These are phyloP conservation scores for Durio zibethinus DNA, from an alignment of 345 rosid species.

Conservation along the genomic window DNA sequence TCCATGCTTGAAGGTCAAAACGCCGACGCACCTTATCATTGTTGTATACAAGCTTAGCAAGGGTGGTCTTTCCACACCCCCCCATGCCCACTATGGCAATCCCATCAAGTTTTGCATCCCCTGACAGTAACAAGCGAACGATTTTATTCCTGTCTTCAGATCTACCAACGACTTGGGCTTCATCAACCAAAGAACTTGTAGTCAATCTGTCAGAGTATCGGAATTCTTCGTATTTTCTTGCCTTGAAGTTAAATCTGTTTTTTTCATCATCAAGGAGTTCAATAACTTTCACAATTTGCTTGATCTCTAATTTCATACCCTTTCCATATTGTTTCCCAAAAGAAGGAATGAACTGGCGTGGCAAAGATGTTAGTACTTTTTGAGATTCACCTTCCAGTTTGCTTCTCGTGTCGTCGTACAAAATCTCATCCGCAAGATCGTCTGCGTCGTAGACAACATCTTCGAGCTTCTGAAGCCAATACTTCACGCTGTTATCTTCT, in stretches of 20 bases:
- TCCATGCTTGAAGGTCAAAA: neutral
- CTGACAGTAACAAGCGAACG: neutral
- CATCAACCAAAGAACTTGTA: neutral
- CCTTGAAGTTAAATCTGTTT: neutral
- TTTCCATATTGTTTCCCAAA: neutral
- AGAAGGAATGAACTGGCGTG: neutral
- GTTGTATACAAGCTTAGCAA: constrained; percentile 11
- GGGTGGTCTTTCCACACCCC: constrained; percentile 30
- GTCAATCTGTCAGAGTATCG: neutral
- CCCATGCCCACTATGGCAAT: constrained; percentile 24
- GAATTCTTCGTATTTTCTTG: too few relatives aligned
- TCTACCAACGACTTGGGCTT: constrained; percentile 18
- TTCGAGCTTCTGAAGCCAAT: constrained; percentile 8
- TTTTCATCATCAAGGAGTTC: neutral
- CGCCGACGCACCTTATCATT: neutral
- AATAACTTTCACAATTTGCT: neutral
- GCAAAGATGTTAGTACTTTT: neutral
- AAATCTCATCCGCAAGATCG: constrained; percentile 27
- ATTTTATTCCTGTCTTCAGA: constrained; percentile 15
- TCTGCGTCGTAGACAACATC: constrained; percentile 24
- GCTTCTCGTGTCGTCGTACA: neutral
- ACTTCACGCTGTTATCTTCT: neutral
- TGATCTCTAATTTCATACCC: neutral
- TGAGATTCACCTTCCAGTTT: neutral
- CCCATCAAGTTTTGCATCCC: neutral